phyloP scores from a whole-genome alignment of 441 rosid genomes.

The Adansonia grandidieri region DNA sequence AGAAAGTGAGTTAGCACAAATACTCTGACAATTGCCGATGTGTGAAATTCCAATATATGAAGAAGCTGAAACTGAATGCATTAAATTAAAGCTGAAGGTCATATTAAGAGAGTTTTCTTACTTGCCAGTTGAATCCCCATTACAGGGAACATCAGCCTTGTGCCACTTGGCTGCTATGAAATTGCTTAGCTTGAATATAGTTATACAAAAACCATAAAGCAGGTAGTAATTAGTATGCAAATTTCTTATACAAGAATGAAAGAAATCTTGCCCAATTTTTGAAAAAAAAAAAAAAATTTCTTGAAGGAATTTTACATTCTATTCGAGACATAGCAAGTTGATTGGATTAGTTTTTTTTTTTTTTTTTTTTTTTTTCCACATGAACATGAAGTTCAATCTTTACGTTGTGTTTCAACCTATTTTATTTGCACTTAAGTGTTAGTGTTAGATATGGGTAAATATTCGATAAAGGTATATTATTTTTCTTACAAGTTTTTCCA shows the following conservation, averaged over 20 bases:
- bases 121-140: slow-evolving; percentile 34
- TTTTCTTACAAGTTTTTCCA: too few relatives aligned
- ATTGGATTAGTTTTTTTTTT: not conserved
- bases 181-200: slow-evolving; percentile 46
- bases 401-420: not conserved
- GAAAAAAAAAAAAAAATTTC: not conserved
- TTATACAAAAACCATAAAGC: slow-evolving; percentile 12
- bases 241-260: not conserved
- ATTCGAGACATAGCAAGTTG: not conserved
- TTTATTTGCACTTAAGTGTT: too few relatives aligned
- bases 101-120: slow-evolving; percentile 31
- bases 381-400: not conserved
- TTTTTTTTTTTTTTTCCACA: not conserved
- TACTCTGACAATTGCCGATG: not conserved
- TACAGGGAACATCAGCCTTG: slow-evolving; percentile 26
- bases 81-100: not conserved
- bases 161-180: slow-evolving; percentile 45
- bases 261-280: not conserved
- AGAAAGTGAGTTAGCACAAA: not conserved
- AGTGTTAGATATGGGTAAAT: too few relatives aligned
- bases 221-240: slow-evolving; percentile 5
- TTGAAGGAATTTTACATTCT: not conserved
- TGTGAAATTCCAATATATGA: not conserved
- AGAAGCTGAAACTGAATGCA: not conserved
- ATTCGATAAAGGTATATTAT: too few relatives aligned